Evolutionary conservation across 352 stramenopile species (phyloP), one percentile per base, ranked within the genome.

Genomic region (Globisporangium cylindrosporum): DNA sequence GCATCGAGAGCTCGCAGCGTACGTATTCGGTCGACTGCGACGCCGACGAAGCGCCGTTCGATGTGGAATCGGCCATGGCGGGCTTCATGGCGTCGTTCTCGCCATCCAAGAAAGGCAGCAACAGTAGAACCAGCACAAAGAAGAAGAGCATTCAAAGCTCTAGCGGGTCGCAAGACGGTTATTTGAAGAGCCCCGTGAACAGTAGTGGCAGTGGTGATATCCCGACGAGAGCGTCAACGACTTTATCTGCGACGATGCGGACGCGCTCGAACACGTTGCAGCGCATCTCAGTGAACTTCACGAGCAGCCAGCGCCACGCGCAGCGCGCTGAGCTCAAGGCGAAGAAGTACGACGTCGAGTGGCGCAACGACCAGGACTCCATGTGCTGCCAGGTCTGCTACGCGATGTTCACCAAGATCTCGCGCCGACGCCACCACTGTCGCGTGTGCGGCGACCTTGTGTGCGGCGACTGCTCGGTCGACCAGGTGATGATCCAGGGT

Each of bases 381-480:
- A 34, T 66, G 51, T 87, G 84, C 64, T 93, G 85, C 65, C 81
- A 88, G 70, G 72, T 91, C 51, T 93, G 85, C 64, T 87, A 82
- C 70, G 72, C 79, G 54, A 80, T 84, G 68, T 93, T 93, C 71
- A 89, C 82, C 24, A 91, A 84, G 65, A 76, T 92, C 38, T 84
- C 84, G 48, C 80, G 82, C 2, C 85, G 88, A 1, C 86, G 86
- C 9, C 86, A 93, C 71, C 88, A 95, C 62, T 95, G 88, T 67
- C 84, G 88, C 56, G 74, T 93, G 24, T 95, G 87, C 60, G 87
- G 87, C 56, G 80, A 91, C 60, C 69, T 95, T 54, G 79, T 95
- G 46, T 95, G 88, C 56, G 83, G 84, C 54, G 75, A 80, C 18
- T 95, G 88, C 61, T 92, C 86, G 32, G 73, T 74, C 48, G 84